Conservation (phyloP, 2,329 filamentous ascomycete species). For the Paramyrothecium roridum region DNA sequence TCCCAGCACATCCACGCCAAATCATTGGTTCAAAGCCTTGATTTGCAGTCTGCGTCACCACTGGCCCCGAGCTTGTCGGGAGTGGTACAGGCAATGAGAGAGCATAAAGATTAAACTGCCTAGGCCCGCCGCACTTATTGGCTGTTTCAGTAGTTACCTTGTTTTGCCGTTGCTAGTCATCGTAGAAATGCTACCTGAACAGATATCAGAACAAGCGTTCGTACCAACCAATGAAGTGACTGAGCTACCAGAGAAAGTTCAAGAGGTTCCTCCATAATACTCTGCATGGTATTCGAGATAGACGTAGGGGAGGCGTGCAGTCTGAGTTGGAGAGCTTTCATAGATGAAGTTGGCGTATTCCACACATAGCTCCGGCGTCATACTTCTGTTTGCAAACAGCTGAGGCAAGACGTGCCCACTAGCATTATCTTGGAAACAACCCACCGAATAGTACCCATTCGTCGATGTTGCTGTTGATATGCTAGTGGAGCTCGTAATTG, state of each 20-base stretch:
- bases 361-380: background rate
- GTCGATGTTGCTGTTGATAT: background rate
- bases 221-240: background rate
- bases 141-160: background rate
- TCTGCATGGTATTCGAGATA: background rate
- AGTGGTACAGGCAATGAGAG: background rate
- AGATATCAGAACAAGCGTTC: background rate
- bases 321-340: background rate
- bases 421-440: background rate
- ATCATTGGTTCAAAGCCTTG: too few species aligned
- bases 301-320: background rate
- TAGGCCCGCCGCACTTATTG: background rate
- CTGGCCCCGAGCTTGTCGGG: background rate
- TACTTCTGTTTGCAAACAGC: background rate
- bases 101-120: background rate
- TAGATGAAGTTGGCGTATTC: background rate
- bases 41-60: background rate
- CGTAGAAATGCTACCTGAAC: background rate
- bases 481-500: background rate
- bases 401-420: background rate
- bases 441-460: background rate
- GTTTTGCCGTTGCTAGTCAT: background rate
- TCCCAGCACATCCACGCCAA: too few species aligned
- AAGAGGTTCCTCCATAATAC: background rate
- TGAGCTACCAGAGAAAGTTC: background rate